Base-by-base conservation (phyloP, 306 rosid genomes). In the Vachellia collinsii region DNA sequence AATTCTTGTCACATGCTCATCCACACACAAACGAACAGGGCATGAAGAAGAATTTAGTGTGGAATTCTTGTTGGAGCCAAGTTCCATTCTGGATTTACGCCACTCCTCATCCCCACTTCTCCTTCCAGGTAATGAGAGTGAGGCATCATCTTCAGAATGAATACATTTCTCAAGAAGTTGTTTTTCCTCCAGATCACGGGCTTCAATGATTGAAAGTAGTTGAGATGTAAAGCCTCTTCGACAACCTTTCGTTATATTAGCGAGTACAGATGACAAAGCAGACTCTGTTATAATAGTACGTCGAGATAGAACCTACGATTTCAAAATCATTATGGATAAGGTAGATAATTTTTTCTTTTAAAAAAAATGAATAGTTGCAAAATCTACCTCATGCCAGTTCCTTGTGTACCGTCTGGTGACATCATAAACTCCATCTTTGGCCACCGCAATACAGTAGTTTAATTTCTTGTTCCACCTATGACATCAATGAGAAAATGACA, bases 341-440 rank as follows among this genome's bases (percentile, higher is more conserved):
- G 56, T 61, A 25, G 29, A 66, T 13, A 48, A 20, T 23, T 22
- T 48, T 8, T 19, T 23, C 11, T 6, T 51, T 2, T 0, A 16
- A 13, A 11, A 39, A 42, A 42, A 4, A 75, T n/a, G n/a, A 59
- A 34, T 67, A 61, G 70, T 72, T 76, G 79, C 67, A 70, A 46
- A 69, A 61, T 71, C 51, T 79, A 95, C 99, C 94, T 95, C 97
- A 54, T 80, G 92, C 99, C 98, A 93, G 83, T 91, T 91, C 91
- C 89, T 90, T 11, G 99, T 93, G 89, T 95, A 95, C 56, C 92
- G 94, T 87, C 90, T 93, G 64, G 99, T 95, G 77, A 95, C 97
- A 86, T 95, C 99, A 84, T 72, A 80, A 77, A 85, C 88, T 70
- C 99, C 99, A 76, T 90, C 97, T 76, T 87, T 91, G 14, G 97